These are phyloP conservation scores for Lachnellula willkommii DNA, from an alignment of 2,329 filamentous ascomycete genomes.

Conservation along the genomic window DNA sequence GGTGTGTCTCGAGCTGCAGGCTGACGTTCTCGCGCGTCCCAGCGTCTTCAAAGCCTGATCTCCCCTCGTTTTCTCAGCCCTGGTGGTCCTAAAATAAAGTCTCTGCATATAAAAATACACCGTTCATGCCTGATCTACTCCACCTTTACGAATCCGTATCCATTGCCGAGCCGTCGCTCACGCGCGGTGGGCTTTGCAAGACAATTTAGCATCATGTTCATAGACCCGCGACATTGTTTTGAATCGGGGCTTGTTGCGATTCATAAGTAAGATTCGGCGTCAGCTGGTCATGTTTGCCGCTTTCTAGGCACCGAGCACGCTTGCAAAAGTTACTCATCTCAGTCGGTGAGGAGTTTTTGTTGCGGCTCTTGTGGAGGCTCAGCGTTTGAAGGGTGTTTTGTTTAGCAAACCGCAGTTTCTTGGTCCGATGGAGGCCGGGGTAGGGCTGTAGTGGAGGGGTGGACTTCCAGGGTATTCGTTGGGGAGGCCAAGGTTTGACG, in stretches of 20 bases:
- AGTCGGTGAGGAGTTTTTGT: slow-evolving; percentile 1
- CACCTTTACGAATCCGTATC: background rate
- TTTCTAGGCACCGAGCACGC: background rate
- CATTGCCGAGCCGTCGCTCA: background rate
- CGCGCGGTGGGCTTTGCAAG: too few relatives aligned
- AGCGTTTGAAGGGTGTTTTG: background rate
- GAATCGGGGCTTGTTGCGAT: background rate
- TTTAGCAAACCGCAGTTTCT: slow-evolving; percentile 3
- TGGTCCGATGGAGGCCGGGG: slow-evolving; percentile 8
- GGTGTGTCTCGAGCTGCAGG: background rate
- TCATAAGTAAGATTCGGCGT: background rate
- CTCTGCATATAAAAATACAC: background rate
- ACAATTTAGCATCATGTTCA: background rate
- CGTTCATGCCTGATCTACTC: background rate
- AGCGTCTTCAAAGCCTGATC: background rate
- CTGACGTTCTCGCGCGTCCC: background rate
- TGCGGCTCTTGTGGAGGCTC: slow-evolving; percentile 3
- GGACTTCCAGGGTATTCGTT: slow-evolving; percentile 3
- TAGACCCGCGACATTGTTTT: background rate
- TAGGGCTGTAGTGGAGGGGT: slow-evolving; percentile 9
- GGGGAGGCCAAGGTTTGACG: slow-evolving; percentile 1
- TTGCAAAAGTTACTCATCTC: background rate
- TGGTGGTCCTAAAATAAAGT: background rate
- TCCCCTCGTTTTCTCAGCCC: background rate
- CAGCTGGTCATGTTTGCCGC: slow-evolving; percentile 2